Percentiles rank a stretch among this genome's conserved stretches.
Conservation (phyloP, 2,329 filamentous ascomycete genomes). For the Colletotrichum lini region DNA sequence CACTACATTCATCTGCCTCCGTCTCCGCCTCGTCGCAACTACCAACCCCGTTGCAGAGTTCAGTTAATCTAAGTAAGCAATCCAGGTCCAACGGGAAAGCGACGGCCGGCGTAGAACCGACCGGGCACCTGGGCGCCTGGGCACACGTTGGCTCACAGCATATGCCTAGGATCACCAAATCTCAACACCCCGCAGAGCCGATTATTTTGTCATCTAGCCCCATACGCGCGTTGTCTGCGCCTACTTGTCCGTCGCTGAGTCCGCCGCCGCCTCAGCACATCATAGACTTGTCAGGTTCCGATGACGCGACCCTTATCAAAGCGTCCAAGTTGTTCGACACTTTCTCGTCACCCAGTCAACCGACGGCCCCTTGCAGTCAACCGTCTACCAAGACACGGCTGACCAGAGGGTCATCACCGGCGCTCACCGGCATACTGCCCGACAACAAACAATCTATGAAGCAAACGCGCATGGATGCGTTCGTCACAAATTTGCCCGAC, state of each 20-base stretch:
- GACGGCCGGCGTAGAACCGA: conserved; percentile 44
- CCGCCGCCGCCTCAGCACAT: conserved; percentile 2
- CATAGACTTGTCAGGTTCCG: conserved; percentile 25
- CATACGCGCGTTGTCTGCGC: conserved; percentile 50
- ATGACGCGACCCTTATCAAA: background rate
- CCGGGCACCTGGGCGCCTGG: conserved; percentile 52
- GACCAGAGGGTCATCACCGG: background rate
- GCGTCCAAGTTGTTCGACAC: background rate
- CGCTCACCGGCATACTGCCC: background rate
- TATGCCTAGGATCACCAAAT: conserved; percentile 54
- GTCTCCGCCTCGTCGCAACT: conserved; percentile 11
- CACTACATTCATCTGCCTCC: background rate
- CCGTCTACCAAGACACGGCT: background rate
- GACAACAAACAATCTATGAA: conserved; percentile 45
- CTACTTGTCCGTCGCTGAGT: conserved; percentile 45
- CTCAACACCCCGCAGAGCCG: conserved; percentile 50
- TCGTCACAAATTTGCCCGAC: conserved; percentile 14
- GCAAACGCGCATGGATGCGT: conserved; percentile 47
- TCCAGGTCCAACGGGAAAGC: conserved; percentile 46
- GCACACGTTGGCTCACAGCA: conserved; percentile 60
- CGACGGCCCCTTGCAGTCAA: background rate
- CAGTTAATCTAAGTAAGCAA: conserved; percentile 50
- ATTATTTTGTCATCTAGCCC: conserved; percentile 64
- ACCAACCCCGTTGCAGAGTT: conserved; percentile 15
- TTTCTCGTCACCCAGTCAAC: background rate